phyloP scores from a whole-genome alignment of 2,329 filamentous ascomycete genomes.

The Verticillium tricorpus region DNA sequence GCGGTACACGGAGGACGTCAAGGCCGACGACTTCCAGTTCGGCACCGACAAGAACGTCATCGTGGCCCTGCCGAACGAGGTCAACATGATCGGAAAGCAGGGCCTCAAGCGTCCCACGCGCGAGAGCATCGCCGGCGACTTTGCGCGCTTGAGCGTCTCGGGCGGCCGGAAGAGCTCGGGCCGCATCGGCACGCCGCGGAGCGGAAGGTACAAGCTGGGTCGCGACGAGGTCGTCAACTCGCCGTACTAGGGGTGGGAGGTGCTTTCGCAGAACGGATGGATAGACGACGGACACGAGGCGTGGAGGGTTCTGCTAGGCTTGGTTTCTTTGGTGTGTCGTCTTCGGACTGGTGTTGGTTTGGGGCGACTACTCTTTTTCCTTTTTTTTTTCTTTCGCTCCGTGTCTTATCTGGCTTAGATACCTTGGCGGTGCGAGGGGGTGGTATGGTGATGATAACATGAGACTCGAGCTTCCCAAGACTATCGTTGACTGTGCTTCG shows the following conservation, averaged over 20 bases:
- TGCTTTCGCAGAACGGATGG: neutral
- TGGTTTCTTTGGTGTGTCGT: neutral
- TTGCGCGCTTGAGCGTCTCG: conserved; percentile 33
- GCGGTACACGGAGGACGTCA: conserved; percentile 90
- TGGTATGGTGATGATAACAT: neutral
- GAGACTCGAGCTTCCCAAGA: neutral
- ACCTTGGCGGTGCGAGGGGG: neutral
- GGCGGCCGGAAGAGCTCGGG: conserved; percentile 46
- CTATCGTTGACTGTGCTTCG: neutral
- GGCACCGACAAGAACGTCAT: conserved; percentile 98
- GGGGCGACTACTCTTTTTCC: neutral
- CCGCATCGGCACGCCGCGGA: conserved; percentile 47
- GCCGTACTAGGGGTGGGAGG: conserved; percentile 39
- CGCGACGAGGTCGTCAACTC: conserved; percentile 80
- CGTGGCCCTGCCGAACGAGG: conserved; percentile 92
- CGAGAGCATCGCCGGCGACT: conserved; percentile 78
- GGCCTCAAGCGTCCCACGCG: conserved; percentile 82
- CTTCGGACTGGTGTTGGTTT: neutral
- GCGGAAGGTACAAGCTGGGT: conserved; percentile 67
- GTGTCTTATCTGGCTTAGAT: neutral
- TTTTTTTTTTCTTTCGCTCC: neutral
- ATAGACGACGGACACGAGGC: neutral
- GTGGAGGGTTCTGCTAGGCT: conserved; percentile 3
- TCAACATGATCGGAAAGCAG: conserved; percentile 92
- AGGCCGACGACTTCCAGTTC: conserved; percentile 97